These are phyloP conservation scores for Pyrrhoderma noxium DNA, from an alignment of 1,284 basidiomycete genomes.

Conservation along the genomic window DNA sequence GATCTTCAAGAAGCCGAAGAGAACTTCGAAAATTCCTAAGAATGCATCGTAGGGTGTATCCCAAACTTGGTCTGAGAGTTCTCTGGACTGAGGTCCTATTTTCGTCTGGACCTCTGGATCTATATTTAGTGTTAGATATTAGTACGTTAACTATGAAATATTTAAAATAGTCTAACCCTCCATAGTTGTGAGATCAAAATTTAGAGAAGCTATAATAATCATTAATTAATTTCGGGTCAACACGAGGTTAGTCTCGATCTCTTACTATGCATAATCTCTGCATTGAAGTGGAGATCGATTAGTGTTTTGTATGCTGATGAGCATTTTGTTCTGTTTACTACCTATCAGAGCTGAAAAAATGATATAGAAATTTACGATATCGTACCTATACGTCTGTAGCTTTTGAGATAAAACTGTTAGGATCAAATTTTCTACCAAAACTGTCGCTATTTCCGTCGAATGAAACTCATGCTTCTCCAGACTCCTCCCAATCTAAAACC, in stretches of 20 bases:
- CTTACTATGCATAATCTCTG: not conserved
- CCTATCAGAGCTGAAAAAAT: too few relatives aligned
- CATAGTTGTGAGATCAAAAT: slow-evolving; percentile 4
- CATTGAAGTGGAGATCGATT: not conserved
- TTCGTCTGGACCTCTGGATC: slow-evolving; percentile 4
- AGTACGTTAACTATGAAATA: not conserved
- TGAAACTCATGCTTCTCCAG: too few relatives aligned
- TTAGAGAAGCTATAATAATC: not conserved
- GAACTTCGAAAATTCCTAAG: slow-evolving; percentile 2
- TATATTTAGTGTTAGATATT: not conserved
- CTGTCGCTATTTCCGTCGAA: too few relatives aligned
- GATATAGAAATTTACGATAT: too few relatives aligned
- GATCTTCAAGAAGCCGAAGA: not conserved
- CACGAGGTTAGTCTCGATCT: not conserved
- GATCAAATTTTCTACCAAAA: too few relatives aligned
- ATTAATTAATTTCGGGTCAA: not conserved
- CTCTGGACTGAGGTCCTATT: not conserved
- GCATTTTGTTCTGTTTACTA: not conserved
- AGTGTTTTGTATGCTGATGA: not conserved
- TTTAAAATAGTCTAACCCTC: not conserved
- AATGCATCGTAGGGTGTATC: not conserved
- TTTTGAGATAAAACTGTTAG: too few relatives aligned
- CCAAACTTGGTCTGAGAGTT: not conserved
- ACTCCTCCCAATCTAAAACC: too few relatives aligned
- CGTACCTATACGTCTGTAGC: too few relatives aligned